Percentiles rank a stretch among this genome's conserved stretches.
These are phyloP conservation scores for Sarcomyxa edulis DNA, from an alignment of 768 basidiomycete genomes.

Conservation along the genomic window DNA sequence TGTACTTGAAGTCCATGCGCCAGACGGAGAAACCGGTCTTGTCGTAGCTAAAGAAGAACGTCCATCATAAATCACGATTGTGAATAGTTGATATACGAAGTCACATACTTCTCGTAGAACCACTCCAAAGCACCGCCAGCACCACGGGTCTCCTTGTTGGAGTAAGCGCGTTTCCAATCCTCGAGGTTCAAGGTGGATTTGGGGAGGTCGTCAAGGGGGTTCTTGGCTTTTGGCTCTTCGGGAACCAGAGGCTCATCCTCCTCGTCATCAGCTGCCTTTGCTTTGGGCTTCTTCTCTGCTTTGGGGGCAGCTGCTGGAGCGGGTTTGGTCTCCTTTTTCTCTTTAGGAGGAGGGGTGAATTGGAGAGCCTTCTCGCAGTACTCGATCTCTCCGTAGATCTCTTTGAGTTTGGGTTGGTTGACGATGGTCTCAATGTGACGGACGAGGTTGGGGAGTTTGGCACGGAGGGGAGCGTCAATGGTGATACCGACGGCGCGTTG, in stretches of 20 bases:
- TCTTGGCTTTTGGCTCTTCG: constrained; percentile 86
- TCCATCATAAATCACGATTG: neutral
- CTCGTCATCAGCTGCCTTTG: constrained; percentile 53
- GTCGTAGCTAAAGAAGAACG: constrained; percentile 59
- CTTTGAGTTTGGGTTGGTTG: constrained; percentile 76
- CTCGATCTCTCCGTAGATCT: constrained; percentile 52
- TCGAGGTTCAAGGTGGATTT: constrained; percentile 86
- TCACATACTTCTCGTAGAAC: constrained; percentile 89
- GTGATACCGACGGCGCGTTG: constrained; percentile 46
- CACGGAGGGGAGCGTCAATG: constrained; percentile 62
- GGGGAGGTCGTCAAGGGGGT: constrained; percentile 89
- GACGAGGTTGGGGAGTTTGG: constrained; percentile 68
- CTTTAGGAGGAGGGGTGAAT: constrained; percentile 73
- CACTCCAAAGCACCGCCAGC: constrained; percentile 81
- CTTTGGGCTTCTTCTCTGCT: constrained; percentile 59
- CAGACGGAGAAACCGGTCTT: constrained; percentile 84
- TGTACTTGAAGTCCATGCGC: constrained; percentile 97
- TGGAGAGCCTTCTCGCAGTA: constrained; percentile 68
- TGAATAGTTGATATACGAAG: constrained; percentile 17
- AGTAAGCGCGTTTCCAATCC: constrained; percentile 98
- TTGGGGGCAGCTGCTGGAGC: constrained; percentile 31
- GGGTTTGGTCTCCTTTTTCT: constrained; percentile 65
- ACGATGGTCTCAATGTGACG: constrained; percentile 85
- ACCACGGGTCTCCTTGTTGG: constrained; percentile 95
- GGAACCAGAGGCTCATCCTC: constrained; percentile 74